Evolutionary conservation across 2,329 filamentous ascomycete species (phyloP).

Genomic region (Trichoderma aggressivum): DNA sequence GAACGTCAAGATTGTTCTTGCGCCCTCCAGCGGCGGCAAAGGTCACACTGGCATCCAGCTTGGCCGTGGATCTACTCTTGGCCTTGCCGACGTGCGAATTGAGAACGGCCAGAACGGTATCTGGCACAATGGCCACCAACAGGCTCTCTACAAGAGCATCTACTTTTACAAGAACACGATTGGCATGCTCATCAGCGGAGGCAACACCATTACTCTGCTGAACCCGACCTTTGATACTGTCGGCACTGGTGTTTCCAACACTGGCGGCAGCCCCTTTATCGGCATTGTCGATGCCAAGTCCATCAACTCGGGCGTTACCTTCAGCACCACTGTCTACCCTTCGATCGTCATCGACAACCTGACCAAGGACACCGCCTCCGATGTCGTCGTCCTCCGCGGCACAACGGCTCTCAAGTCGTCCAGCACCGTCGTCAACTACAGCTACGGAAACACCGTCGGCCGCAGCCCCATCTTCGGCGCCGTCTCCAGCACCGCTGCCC

Average conservation of each 20-base stretch:
- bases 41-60: constrained; percentile 43
- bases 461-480: constrained; percentile 39
- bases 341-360: constrained; percentile 44
- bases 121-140: constrained; percentile 42
- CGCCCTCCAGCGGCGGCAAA: constrained; percentile 31
- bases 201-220: constrained; percentile 40
- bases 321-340: constrained; percentile 36
- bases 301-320: constrained; percentile 41
- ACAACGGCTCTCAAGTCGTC: constrained; percentile 30
- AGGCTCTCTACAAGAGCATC: constrained; percentile 43
- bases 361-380: constrained; percentile 37
- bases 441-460: constrained; percentile 42
- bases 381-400: constrained; percentile 34
- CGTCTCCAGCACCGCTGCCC: constrained; percentile 28
- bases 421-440: constrained; percentile 38
- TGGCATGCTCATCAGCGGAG: constrained; percentile 30
- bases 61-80: constrained; percentile 41
- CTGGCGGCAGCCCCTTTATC: constrained; percentile 38
- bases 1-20: constrained; percentile 43
- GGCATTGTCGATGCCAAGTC: constrained; percentile 40
- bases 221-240: constrained; percentile 40
- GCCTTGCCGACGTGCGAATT: constrained; percentile 39
- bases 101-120: constrained; percentile 42
- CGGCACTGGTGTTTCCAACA: constrained; percentile 35
- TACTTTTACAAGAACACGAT: constrained; percentile 42